Conservation (phyloP, 208 protist species). For the Acanthamoeba rhysodes region DNA sequence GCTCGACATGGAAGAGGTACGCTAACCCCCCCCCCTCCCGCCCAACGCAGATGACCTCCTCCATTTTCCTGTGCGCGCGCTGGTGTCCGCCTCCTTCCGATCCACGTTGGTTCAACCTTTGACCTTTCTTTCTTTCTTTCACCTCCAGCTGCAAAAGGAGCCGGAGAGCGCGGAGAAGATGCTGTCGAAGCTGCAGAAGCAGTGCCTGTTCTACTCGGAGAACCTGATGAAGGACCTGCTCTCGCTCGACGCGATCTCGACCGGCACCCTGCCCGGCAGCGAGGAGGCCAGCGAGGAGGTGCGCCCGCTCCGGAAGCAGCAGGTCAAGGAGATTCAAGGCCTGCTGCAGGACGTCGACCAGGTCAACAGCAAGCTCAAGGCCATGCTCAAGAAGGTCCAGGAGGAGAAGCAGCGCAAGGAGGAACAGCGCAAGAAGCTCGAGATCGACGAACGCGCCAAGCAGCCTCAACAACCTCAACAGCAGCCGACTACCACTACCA, state of each 20-base stretch:
- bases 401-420: background rate
- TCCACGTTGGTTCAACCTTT: background rate
- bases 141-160: background rate
- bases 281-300: background rate
- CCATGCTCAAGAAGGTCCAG: conserved; percentile 31
- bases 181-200: background rate
- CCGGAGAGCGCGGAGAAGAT: background rate
- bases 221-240: conserved; percentile 46
- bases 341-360: conserved; percentile 30
- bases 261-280: background rate
- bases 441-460: background rate
- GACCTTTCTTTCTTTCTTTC: background rate
- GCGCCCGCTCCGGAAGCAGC: conserved; percentile 20
- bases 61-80: background rate
- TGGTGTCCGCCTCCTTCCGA: too few relatives aligned
- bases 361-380: conserved; percentile 1
- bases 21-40: too few relatives aligned
- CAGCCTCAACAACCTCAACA: background rate
- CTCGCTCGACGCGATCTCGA: conserved; percentile 13
- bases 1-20: background rate
- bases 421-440: background rate
- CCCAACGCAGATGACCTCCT: background rate
- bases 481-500: background rate
- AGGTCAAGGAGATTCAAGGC: conserved; percentile 31
- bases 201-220: conserved; percentile 48